Evolutionary conservation across 352 stramenopile genomes (phyloP).

Genomic region (Pythium aristosporum): DNA sequence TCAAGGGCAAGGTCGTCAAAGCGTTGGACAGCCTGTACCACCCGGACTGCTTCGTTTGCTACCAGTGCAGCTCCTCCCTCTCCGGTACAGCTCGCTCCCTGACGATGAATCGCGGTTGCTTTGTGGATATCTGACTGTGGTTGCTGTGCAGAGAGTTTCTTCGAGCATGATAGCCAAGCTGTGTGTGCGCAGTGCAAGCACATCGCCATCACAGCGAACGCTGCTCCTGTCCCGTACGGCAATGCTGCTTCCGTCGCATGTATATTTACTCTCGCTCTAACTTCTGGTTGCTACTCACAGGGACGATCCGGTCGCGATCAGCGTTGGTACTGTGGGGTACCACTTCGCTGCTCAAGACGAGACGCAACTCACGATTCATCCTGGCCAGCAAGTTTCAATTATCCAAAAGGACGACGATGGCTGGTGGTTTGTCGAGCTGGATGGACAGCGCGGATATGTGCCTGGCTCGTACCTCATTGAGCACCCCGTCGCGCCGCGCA

Average conservation of each 20-base stretch:
- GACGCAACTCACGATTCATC: slow-evolving; percentile 81
- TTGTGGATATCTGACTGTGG: not conserved
- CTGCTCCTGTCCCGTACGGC: slow-evolving; percentile 45
- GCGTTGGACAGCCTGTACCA: slow-evolving; percentile 84
- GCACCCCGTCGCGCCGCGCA: slow-evolving; percentile 33
- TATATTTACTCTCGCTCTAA: not conserved
- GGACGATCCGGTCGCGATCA: slow-evolving; percentile 48
- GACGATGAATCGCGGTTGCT: not conserved
- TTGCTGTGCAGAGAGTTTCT: slow-evolving; percentile 68
- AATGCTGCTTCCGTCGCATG: not conserved
- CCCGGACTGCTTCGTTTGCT: slow-evolving; percentile 82
- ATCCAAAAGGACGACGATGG: slow-evolving; percentile 86
- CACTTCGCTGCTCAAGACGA: slow-evolving; percentile 72
- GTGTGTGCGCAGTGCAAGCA: slow-evolving; percentile 83
- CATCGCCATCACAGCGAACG: slow-evolving; percentile 60
- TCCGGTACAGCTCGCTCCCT: slow-evolving; percentile 41
- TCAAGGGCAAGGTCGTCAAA: slow-evolving; percentile 87
- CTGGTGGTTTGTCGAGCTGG: slow-evolving; percentile 79
- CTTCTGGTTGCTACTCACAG: slow-evolving; percentile 18
- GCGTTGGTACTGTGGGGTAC: slow-evolving; percentile 65
- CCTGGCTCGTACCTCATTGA: slow-evolving; percentile 83
- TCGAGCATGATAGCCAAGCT: slow-evolving; percentile 72
- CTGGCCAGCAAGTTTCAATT: slow-evolving; percentile 72
- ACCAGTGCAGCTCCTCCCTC: slow-evolving; percentile 68
- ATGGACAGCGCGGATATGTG: slow-evolving; percentile 72